phyloP scores from a whole-genome alignment of 164 flowering plant genomes.

The Stephania cephalantha region DNA sequence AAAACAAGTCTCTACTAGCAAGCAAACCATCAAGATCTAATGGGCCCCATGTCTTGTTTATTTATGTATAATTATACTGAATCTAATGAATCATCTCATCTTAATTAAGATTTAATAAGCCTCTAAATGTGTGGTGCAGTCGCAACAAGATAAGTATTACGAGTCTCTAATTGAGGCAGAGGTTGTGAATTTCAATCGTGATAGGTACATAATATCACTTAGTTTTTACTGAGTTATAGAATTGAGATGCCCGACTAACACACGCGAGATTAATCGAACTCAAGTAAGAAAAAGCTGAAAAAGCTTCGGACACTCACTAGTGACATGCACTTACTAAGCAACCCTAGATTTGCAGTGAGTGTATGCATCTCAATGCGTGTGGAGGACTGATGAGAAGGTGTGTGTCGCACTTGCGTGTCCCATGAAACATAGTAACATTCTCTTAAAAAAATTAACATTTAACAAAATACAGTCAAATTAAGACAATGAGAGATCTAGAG shows the following conservation, averaged over 20 bases:
- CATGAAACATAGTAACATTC: background rate
- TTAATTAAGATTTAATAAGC: too few relatives aligned
- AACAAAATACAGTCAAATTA: background rate
- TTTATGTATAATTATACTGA: background rate
- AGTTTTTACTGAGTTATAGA: background rate
- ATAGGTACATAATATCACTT: too few relatives aligned
- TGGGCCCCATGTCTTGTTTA: conserved; percentile 8
- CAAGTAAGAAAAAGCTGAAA: conserved; percentile 1
- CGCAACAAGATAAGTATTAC: too few relatives aligned
- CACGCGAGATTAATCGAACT: background rate
- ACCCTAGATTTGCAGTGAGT: too few relatives aligned
- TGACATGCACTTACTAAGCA: too few relatives aligned
- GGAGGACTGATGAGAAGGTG: too few relatives aligned
- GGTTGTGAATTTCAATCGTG: background rate
- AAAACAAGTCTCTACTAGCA: background rate
- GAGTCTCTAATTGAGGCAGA: too few relatives aligned
- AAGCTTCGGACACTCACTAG: too few relatives aligned
- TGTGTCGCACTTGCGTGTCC: background rate
- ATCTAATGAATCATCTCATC: background rate
- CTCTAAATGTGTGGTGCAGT: too few relatives aligned
- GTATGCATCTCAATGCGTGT: too few relatives aligned
- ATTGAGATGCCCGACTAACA: background rate
- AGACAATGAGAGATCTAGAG: background rate
- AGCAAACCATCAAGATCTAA: conserved; percentile 17
- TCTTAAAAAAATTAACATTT: background rate